phyloP scores from a whole-genome alignment of 257 asterid species.

The Solanum paucissectum region DNA sequence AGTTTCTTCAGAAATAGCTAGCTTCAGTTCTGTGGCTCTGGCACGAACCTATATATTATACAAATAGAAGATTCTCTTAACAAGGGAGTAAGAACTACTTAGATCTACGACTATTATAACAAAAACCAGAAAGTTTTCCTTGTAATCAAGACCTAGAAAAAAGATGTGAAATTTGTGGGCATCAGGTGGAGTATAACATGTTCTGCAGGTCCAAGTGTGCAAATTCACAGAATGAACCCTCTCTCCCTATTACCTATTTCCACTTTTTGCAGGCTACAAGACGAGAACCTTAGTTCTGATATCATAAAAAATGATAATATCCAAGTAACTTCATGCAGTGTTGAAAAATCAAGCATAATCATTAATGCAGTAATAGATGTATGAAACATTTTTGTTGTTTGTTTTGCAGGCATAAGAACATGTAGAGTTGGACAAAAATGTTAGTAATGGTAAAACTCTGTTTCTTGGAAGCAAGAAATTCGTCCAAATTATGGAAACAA shows the following conservation, averaged over 20 bases:
- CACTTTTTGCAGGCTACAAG: not conserved
- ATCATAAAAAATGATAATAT: not conserved
- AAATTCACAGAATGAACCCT: not conserved
- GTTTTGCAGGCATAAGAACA: not conserved
- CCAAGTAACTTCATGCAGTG: not conserved
- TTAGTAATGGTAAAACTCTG: not conserved
- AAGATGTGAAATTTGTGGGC: not conserved
- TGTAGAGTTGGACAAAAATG: not conserved
- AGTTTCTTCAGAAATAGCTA: slow-evolving; percentile 52
- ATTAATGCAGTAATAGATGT: not conserved
- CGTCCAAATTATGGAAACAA: not conserved
- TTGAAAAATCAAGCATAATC: not conserved
- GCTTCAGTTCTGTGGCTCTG: slow-evolving; percentile 81
- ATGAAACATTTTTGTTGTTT: not conserved
- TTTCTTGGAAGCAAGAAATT: not conserved
- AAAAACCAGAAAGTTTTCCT: not conserved
- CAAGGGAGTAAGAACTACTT: not conserved
- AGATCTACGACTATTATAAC: not conserved
- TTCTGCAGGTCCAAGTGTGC: not conserved
- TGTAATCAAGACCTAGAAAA: not conserved
- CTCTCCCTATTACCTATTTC: not conserved
- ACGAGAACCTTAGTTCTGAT: not conserved
- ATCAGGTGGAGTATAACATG: not conserved
- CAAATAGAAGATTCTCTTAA: not conserved
- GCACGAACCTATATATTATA: slow-evolving; percentile 56